phyloP scores from a whole-genome alignment of 352 stramenopile genomes.

The Phytophthora vignae region DNA sequence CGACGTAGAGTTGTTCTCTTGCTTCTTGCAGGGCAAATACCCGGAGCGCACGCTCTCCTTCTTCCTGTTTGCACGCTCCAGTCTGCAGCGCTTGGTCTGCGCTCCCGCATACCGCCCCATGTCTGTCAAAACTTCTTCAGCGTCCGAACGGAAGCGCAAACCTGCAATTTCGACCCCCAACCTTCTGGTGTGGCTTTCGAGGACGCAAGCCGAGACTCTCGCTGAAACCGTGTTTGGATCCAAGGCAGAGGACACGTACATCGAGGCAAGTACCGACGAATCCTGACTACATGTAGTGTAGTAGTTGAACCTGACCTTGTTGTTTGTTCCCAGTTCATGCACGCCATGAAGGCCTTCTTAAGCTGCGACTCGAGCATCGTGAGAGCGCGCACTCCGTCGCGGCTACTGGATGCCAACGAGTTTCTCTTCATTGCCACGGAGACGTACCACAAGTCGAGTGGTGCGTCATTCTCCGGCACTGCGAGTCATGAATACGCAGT shows the following conservation, averaged over 20 bases:
- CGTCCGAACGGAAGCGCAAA: constrained; percentile 31
- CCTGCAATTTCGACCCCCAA: constrained; percentile 20
- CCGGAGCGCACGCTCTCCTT: constrained; percentile 55
- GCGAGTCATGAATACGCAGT: constrained; percentile 11
- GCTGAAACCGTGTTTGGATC: constrained; percentile 56
- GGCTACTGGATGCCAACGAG: constrained; percentile 53
- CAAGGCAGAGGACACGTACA: constrained; percentile 53
- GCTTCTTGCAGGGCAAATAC: constrained; percentile 66
- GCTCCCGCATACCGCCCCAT: constrained; percentile 40
- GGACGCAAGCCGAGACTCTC: constrained; percentile 50
- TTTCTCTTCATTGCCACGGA: constrained; percentile 58
- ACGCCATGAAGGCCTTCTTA: constrained; percentile 53
- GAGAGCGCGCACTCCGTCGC: constrained; percentile 14
- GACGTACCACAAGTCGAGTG: constrained; percentile 49
- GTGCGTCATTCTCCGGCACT: constrained; percentile 8
- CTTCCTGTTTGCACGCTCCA: constrained; percentile 59
- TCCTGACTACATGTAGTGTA: background rate
- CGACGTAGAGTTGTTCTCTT: constrained; percentile 69
- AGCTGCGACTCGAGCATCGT: constrained; percentile 32
- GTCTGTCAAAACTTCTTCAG: constrained; percentile 30
- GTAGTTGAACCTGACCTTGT: background rate
- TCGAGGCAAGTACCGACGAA: constrained; percentile 42
- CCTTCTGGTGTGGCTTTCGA: constrained; percentile 58
- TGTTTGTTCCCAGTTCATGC: constrained; percentile 47
- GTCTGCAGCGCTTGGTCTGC: constrained; percentile 37